Conservation (phyloP, 345 rosid species). For the Adansonia digitata region DNA sequence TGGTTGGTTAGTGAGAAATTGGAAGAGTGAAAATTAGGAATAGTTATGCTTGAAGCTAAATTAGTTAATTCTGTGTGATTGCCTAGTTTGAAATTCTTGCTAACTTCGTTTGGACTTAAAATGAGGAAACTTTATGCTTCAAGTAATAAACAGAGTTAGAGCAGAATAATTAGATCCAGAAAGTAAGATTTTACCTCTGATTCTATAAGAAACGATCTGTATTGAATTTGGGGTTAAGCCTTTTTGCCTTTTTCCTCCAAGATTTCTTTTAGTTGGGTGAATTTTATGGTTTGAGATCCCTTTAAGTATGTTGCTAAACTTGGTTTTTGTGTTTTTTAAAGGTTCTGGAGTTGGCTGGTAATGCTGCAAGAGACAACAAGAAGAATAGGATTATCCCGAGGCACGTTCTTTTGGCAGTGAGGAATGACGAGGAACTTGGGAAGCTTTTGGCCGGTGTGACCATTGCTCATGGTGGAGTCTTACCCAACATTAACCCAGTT, state of each 20-base stretch:
- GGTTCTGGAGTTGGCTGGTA: constrained; percentile 77
- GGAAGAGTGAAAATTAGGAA: too few relatives aligned
- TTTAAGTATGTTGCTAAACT: background rate
- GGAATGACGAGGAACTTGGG: constrained; percentile 71
- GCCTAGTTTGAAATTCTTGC: background rate
- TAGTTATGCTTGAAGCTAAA: background rate
- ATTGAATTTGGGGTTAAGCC: background rate
- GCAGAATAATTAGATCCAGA: background rate
- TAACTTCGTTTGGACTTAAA: background rate
- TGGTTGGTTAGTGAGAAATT: background rate
- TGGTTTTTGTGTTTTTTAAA: constrained; percentile 1
- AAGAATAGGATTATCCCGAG: constrained; percentile 68
- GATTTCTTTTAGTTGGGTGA: background rate
- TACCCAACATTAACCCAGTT: constrained; percentile 64
- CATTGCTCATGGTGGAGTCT: constrained; percentile 71
- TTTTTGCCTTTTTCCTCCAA: background rate
- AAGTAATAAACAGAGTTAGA: background rate
- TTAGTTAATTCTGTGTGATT: background rate
- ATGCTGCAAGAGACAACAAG: constrained; percentile 75
- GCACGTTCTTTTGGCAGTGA: constrained; percentile 57
- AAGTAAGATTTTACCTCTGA: background rate
- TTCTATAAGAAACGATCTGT: background rate
- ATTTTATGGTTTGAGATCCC: background rate
- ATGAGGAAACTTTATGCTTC: background rate
- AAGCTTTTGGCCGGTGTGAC: constrained; percentile 63